Evolutionary conservation across 352 stramenopile species (phyloP), one percentile per base, ranked within the genome.

Genomic region (Phytophthora cajani): DNA sequence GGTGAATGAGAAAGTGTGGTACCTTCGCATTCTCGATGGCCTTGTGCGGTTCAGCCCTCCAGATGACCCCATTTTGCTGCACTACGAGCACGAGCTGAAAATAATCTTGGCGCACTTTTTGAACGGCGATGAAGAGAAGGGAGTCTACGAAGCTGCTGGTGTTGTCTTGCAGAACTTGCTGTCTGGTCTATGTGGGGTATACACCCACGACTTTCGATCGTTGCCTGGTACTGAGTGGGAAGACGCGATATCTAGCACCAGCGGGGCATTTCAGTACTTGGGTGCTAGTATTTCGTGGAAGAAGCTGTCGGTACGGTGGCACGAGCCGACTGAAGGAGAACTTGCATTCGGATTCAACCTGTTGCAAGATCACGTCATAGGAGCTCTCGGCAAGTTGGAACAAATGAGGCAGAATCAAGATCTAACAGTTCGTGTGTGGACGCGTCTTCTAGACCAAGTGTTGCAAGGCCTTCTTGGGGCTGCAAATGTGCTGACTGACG

Each of bases 1-100:
- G 82, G 50, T 51, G 16, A 92, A 88, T 55, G 84, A 92, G 57
- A 90, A 90, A 66, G 74, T 87, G 6, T 92, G 84, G 84, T 79
- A 84, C 44, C 62, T 94, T 57, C 71, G 69, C 25, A 76, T 92
- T 40, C 69, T 93, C 12, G 72, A 84, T 50, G 86, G 86, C 9
- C 64, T 84, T 25, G 74, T 91, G 30, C 71, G 75, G 21, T 84
- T 79, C 27, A 87, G 78, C 56, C 69, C 75, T 38, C 64, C 72
- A 0, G 58, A 59, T 11, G 55, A 78, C 11, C 61, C 62, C 6
- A 52, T 67, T 5, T 69, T 91, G 16, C 63, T 91, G 25, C 59
- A 58, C 12, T 82, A 82, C 32, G 59, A 74, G n/a, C 62, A 64
- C 7, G 69, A 87, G 21, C 19, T 92, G 21, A 64, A 78, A n/a